These are phyloP conservation scores for Linnemannia schmuckeri DNA, from an alignment of 192 early-diverging fungal species.

Conservation along the genomic window DNA sequence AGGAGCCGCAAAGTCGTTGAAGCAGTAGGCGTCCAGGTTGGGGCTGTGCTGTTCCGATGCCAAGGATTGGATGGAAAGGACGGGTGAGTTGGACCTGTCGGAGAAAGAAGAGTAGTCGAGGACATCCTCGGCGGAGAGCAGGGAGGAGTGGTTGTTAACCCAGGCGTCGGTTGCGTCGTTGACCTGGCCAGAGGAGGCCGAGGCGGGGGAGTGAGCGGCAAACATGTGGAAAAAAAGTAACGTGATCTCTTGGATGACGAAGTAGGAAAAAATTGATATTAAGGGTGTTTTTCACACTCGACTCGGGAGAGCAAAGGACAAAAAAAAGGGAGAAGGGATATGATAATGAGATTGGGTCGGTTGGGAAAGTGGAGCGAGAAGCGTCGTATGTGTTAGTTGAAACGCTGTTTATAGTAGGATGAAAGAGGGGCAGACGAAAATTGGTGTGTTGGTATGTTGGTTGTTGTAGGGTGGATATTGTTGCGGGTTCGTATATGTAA, in stretches of 20 bases:
- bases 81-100: constrained; percentile 42
- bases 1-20: constrained; percentile 33
- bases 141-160: constrained; percentile 9
- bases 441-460: neutral
- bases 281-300: constrained; percentile 1
- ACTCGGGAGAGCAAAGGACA: constrained; percentile 6
- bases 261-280: neutral
- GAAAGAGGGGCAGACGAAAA: neutral
- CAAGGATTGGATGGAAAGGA: constrained; percentile 50
- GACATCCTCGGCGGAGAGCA: constrained; percentile 31
- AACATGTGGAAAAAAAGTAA: constrained; percentile 20
- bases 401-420: neutral
- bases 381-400: neutral
- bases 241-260: neutral
- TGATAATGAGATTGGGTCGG: neutral
- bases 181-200: neutral
- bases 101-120: constrained; percentile 56
- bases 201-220: constrained; percentile 23
- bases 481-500: constrained; percentile 5
- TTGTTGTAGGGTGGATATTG: neutral
- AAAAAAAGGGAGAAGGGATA: neutral
- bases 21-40: constrained; percentile 30
- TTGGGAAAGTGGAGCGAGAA: neutral
- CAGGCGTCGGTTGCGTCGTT: constrained; percentile 12
- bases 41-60: constrained; percentile 44